Conservation (phyloP, 139 green algal species). For the Chlorella sp. region DNA sequence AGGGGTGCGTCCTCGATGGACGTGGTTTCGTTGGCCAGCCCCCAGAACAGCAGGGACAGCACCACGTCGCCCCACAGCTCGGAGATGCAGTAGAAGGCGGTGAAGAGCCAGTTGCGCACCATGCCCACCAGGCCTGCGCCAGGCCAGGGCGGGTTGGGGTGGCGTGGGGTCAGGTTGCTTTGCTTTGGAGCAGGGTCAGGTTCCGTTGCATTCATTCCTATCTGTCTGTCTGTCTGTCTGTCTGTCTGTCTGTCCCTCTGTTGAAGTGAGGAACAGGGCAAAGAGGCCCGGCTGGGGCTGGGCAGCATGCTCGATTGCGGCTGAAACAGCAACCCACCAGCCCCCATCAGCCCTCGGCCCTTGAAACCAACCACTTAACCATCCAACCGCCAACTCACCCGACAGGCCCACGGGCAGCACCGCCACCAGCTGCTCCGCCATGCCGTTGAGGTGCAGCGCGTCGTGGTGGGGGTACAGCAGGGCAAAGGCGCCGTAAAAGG, state of each 20-base stretch:
- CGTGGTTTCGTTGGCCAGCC: conserved; percentile 96
- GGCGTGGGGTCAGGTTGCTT: too few relatives aligned
- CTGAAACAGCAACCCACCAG: background rate
- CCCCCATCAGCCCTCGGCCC: background rate
- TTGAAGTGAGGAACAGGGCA: background rate
- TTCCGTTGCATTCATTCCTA: too few relatives aligned
- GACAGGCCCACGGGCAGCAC: conserved; percentile 45
- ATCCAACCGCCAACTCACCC: background rate
- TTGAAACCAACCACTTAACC: too few relatives aligned
- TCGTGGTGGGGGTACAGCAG: conserved; percentile 86
- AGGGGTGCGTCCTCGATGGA: conserved; percentile 83
- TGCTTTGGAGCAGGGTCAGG: background rate
- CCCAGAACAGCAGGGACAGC: conserved; percentile 93
- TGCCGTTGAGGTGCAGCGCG: conserved; percentile 70
- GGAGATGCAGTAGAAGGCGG: conserved; percentile 89
- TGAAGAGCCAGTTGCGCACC: conserved; percentile 96
- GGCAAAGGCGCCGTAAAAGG: conserved; percentile 86
- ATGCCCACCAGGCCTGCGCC: conserved; percentile 78
- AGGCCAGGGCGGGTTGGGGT: too few relatives aligned
- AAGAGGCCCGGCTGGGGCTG: too few relatives aligned
- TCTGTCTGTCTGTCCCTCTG: background rate
- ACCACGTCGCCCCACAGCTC: conserved; percentile 94
- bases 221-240: background rate
- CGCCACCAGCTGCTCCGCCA: conserved; percentile 48
- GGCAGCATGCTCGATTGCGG: too few relatives aligned